Conservation (phyloP, 129 eudicot genomes). For the Cynara cardunculus region DNA sequence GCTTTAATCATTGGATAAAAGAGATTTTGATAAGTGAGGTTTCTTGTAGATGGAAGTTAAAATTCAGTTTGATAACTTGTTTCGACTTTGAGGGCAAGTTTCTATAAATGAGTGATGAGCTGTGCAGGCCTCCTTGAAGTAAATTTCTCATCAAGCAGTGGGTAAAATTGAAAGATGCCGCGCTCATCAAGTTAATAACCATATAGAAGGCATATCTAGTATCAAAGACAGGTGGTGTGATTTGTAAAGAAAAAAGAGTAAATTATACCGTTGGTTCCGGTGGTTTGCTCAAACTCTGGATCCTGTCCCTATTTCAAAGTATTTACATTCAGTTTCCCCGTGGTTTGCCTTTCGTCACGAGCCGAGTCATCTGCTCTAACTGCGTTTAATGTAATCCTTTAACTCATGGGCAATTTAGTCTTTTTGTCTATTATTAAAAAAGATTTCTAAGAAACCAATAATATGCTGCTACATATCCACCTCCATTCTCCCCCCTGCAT, state of each 20-base stretch:
- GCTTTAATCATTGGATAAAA: background rate
- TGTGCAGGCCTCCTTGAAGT: background rate
- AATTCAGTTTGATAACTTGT: background rate
- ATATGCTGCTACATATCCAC: background rate
- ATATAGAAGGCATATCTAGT: background rate
- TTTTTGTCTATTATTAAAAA: background rate
- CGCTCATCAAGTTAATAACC: background rate
- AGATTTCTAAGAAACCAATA: background rate
- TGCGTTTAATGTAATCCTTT: background rate
- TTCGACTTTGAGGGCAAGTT: background rate
- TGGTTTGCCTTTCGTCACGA: background rate
- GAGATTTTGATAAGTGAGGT: background rate
- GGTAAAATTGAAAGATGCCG: background rate
- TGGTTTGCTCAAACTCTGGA: background rate
- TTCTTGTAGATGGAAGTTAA: background rate
- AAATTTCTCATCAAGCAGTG: background rate
- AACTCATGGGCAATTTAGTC: background rate
- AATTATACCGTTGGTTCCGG: background rate
- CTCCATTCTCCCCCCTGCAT: background rate
- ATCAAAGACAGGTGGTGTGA: background rate
- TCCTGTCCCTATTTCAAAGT: background rate
- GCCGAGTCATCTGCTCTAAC: background rate
- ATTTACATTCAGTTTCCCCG: background rate
- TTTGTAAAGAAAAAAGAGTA: background rate
- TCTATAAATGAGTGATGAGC: background rate